These are phyloP conservation scores for Pyropia yezoensis DNA, from an alignment of 23 red algal species.

Conservation along the genomic window DNA sequence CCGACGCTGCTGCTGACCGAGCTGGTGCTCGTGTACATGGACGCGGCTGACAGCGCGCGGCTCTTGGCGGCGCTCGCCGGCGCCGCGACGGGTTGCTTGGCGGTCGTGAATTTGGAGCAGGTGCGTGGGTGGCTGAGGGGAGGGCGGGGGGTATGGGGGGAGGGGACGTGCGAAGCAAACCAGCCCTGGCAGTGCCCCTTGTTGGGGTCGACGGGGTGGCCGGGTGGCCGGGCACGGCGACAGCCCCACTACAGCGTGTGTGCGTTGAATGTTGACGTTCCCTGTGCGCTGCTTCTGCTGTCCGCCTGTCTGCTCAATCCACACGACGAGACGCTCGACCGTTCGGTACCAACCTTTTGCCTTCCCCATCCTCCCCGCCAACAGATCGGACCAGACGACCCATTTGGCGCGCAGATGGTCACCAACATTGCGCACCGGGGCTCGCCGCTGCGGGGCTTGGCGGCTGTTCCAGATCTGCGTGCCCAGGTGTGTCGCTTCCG, in stretches of 20 bases:
- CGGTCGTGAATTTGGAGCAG: slow-evolving; percentile 32
- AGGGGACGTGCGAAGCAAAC: too few species aligned
- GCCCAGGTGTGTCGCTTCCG: slow-evolving; percentile 36
- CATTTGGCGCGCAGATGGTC: slow-evolving; percentile 60
- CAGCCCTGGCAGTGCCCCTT: too few species aligned
- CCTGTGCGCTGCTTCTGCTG: too few species aligned
- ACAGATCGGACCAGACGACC: slow-evolving; percentile 18
- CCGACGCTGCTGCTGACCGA: slow-evolving; percentile 54
- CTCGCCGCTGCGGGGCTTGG: slow-evolving; percentile 32
- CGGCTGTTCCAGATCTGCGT: slow-evolving; percentile 8
- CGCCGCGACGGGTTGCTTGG: slow-evolving; percentile 8
- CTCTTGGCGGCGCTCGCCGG: slow-evolving; percentile 15
- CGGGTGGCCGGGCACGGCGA: too few species aligned
- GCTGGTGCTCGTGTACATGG: slow-evolving; percentile 61
- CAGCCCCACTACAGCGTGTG: too few species aligned
- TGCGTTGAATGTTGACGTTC: too few species aligned
- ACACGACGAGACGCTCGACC: too few species aligned
- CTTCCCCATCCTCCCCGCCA: neutral
- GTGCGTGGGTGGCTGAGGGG: neutral
- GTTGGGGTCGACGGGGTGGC: too few species aligned
- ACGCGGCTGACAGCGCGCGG: slow-evolving; percentile 15
- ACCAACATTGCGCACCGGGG: slow-evolving; percentile 52
- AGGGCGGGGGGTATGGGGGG: too few species aligned
- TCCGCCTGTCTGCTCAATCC: too few species aligned
- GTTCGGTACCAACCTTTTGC: too few species aligned